Percentiles rank a stretch among this genome's conserved stretches.
Conservation (phyloP, 257 asterid species). For the Plectranthus barbatus region DNA sequence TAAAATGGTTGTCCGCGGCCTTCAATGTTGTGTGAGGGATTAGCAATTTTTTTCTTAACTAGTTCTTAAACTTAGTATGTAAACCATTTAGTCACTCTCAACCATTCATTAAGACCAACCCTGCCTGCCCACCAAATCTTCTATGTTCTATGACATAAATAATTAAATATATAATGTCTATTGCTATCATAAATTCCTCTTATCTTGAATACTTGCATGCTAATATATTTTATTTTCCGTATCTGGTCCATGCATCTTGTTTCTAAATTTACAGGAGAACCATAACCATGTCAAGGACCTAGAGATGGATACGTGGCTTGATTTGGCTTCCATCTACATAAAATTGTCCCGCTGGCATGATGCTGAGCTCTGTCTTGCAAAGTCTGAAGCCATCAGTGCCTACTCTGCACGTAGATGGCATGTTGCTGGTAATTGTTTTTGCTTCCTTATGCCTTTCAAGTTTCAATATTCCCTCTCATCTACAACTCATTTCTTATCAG, state of each 20-base stretch:
- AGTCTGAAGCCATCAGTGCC: constrained; percentile 40
- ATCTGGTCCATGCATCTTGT: neutral
- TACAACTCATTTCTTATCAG: too few relatives aligned
- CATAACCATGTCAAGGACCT: constrained; percentile 27
- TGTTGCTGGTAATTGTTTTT: constrained; percentile 74
- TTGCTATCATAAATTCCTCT: too few relatives aligned
- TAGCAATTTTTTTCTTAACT: neutral
- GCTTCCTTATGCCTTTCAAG: too few relatives aligned
- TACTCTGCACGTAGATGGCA: constrained; percentile 72
- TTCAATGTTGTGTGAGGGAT: constrained; percentile 1
- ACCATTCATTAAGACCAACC: neutral
- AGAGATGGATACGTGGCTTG: constrained; percentile 81
- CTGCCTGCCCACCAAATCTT: neutral
- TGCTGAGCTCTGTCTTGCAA: constrained; percentile 75
- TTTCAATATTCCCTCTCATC: too few relatives aligned
- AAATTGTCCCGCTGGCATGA: constrained; percentile 65
- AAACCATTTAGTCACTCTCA: neutral
- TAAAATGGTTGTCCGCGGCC: neutral
- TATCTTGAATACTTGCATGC: neutral
- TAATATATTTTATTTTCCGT: neutral
- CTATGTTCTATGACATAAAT: neutral
- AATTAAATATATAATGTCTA: neutral
- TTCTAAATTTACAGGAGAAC: constrained; percentile 35
- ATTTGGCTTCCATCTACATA: constrained; percentile 75
- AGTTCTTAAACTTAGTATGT: neutral